Conservation (phyloP, 1,284 basidiomycete species). For the Spongiforma sp. region DNA sequence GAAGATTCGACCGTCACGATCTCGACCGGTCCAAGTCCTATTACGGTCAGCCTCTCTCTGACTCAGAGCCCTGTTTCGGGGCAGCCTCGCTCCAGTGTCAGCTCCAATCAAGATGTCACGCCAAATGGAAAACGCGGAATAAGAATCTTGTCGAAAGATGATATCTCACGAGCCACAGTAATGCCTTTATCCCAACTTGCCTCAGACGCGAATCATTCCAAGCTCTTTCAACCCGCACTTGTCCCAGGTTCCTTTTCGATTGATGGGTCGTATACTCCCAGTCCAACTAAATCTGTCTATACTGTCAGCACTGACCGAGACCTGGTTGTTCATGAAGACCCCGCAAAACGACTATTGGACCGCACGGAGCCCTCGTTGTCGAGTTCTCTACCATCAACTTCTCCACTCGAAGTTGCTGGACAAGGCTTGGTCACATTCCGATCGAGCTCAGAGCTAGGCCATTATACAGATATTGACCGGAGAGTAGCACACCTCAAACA, state of each 20-base stretch:
- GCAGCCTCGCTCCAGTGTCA: constrained; percentile 65
- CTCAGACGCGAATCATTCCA: constrained; percentile 60
- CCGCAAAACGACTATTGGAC: constrained; percentile 47
- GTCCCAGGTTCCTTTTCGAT: constrained; percentile 28
- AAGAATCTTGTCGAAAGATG: constrained; percentile 62
- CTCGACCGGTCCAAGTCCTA: constrained; percentile 32
- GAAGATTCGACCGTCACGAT: constrained; percentile 54
- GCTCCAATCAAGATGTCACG: constrained; percentile 48
- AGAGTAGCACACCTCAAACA: constrained; percentile 39
- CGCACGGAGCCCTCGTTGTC: constrained; percentile 63
- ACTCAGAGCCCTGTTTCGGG: constrained; percentile 29
- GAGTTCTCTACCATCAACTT: constrained; percentile 54
- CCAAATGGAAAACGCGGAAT: constrained; percentile 41
- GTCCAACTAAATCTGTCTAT: constrained; percentile 58
- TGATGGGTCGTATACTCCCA: constrained; percentile 52
- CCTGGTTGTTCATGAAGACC: constrained; percentile 47
- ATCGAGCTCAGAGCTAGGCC: constrained; percentile 78
- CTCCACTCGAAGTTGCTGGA: constrained; percentile 47
- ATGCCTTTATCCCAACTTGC: constrained; percentile 66
- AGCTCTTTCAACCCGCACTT: constrained; percentile 58
- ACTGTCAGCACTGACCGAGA: constrained; percentile 43
- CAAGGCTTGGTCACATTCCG: constrained; percentile 49
- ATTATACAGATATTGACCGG: constrained; percentile 67
- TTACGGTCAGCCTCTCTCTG: constrained; percentile 29
- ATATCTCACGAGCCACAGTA: constrained; percentile 60